Percentiles rank a stretch among this genome's conserved stretches.
These are phyloP conservation scores for Candida glaebosa DNA, from an alignment of 805 yeast genomes.

Conservation along the genomic window DNA sequence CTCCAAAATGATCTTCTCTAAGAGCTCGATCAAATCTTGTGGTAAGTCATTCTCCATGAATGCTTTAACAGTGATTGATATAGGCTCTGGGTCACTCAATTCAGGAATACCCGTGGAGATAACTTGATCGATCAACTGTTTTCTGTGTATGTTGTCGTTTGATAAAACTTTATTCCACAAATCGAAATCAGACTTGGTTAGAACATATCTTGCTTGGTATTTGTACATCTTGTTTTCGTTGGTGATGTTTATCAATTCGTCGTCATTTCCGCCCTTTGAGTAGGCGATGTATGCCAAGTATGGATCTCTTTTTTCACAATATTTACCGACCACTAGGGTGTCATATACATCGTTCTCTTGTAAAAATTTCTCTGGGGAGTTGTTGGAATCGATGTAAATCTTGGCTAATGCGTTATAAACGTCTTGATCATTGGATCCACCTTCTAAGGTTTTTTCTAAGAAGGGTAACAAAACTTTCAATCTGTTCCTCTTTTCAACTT, in stretches of 20 bases:
- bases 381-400: constrained; percentile 96
- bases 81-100: constrained; percentile 87
- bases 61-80: constrained; percentile 89
- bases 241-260: constrained; percentile 84
- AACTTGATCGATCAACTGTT: constrained; percentile 89
- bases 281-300: constrained; percentile 96
- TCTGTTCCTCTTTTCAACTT: constrained; percentile 95
- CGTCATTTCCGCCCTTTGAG: constrained; percentile 91
- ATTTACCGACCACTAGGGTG: constrained; percentile 92
- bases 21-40: constrained; percentile 84
- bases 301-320: constrained; percentile 99
- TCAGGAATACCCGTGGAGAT: constrained; percentile 96
- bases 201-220: constrained; percentile 95
- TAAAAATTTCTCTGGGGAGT: constrained; percentile 94
- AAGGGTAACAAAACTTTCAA: constrained; percentile 88
- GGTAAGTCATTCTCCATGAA: constrained; percentile 95
- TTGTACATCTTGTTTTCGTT: constrained; percentile 98
- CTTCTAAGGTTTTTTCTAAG: constrained; percentile 80
- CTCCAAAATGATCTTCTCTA: constrained; percentile 94
- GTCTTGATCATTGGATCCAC: constrained; percentile 86
- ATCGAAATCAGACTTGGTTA: constrained; percentile 78
- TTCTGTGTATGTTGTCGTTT: constrained; percentile 78
- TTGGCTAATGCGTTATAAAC: constrained; percentile 94
- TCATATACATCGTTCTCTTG: constrained; percentile 87
- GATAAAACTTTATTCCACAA: constrained; percentile 80